Percentiles rank a stretch among this genome's conserved stretches.
Conservation (phyloP, 345 rosid species). For the Carallia brachiata region DNA sequence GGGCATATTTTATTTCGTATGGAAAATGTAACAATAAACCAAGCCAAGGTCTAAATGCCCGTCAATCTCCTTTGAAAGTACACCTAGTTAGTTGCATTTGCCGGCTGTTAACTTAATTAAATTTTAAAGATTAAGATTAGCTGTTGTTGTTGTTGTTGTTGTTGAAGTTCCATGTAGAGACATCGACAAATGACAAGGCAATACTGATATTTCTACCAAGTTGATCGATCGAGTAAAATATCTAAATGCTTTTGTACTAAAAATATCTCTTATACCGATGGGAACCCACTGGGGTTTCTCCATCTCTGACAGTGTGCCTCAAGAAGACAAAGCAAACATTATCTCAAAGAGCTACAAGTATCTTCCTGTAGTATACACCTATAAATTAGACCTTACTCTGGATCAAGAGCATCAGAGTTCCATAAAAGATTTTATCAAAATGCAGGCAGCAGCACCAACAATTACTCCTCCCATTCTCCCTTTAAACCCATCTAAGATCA, state of each 20-base stretch:
- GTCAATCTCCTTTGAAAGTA: too few relatives aligned
- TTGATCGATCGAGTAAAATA: constrained; percentile 9
- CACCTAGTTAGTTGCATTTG: too few relatives aligned
- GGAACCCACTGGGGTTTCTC: constrained; percentile 13
- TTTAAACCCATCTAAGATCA: constrained; percentile 20
- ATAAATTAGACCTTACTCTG: constrained; percentile 10
- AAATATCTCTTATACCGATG: constrained; percentile 30
- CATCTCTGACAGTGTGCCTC: constrained; percentile 6
- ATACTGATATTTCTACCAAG: not conserved
- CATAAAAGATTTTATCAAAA: constrained; percentile 12
- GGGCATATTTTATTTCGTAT: too few relatives aligned
- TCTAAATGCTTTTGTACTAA: not conserved
- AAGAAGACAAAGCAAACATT: constrained; percentile 5
- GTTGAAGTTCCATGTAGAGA: too few relatives aligned
- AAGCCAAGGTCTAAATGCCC: too few relatives aligned
- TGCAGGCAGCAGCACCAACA: constrained; percentile 44
- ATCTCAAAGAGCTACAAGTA: constrained; percentile 19
- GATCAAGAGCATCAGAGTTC: not conserved
- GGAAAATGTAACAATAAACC: too few relatives aligned
- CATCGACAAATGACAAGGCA: too few relatives aligned
- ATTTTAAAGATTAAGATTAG: too few relatives aligned
- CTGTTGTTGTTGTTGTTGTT: too few relatives aligned
- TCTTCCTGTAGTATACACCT: constrained; percentile 12
- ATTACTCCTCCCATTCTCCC: constrained; percentile 28
- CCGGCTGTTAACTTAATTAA: too few relatives aligned